Evolutionary conservation across 1,284 basidiomycete species (phyloP).

Genomic region (Tetrapyrgos nigripes): DNA sequence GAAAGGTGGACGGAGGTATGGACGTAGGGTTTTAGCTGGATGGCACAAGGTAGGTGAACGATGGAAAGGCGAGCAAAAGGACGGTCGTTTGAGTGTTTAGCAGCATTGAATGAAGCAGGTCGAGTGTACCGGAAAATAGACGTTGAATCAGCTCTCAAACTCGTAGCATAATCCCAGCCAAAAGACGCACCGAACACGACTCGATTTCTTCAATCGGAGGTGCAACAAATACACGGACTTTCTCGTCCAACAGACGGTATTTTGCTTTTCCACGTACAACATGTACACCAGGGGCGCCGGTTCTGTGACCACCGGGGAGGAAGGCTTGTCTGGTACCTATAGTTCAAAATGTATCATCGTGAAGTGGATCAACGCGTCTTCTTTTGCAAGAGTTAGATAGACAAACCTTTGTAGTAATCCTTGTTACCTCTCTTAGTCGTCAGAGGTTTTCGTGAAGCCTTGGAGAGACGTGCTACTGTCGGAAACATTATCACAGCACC

Average conservation of each 20-base stretch:
- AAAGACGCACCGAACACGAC: slow-evolving; percentile 65
- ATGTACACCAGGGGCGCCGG: slow-evolving; percentile 86
- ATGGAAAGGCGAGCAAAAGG: background rate
- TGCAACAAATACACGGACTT: slow-evolving; percentile 85
- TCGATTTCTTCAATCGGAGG: slow-evolving; percentile 74
- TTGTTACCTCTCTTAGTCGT: slow-evolving; percentile 90
- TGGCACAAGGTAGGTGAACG: background rate
- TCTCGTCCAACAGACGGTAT: slow-evolving; percentile 80
- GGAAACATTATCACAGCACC: too few species aligned
- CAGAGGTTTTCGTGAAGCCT: slow-evolving; percentile 82
- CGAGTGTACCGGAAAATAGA: too few species aligned
- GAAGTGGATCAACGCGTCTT: background rate
- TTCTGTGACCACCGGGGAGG: slow-evolving; percentile 85
- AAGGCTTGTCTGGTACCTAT: slow-evolving; percentile 86
- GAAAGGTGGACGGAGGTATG: slow-evolving; percentile 41
- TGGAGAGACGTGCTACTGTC: slow-evolving; percentile 69
- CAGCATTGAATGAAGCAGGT: too few species aligned
- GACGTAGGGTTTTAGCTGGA: slow-evolving; percentile 56
- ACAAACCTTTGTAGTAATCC: slow-evolving; percentile 89
- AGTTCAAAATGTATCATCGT: slow-evolving; percentile 1
- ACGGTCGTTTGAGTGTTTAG: too few species aligned
- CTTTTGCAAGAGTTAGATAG: background rate
- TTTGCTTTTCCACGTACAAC: slow-evolving; percentile 78
- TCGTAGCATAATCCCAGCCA: too few species aligned
- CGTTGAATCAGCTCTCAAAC: too few species aligned